Evolutionary conservation across 2,329 filamentous ascomycete genomes (phyloP).

Genomic region (Dactylonectria macrodidyma): DNA sequence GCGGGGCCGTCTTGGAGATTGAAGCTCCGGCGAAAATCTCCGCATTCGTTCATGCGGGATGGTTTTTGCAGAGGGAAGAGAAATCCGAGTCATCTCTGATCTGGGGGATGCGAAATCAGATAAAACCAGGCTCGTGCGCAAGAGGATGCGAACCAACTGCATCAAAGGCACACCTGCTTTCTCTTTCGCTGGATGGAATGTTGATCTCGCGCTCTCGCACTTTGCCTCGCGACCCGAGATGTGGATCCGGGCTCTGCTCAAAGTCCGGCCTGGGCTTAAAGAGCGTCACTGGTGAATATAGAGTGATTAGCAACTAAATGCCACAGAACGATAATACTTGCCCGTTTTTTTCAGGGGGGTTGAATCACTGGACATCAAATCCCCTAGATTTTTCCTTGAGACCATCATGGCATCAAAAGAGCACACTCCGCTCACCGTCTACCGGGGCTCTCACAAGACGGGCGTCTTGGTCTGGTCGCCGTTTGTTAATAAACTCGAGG

Average conservation of each 20-base stretch:
- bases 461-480: constrained; percentile 69
- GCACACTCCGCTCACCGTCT: constrained; percentile 53
- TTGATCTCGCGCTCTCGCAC: constrained; percentile 13
- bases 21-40: background rate
- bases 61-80: background rate
- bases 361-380: background rate
- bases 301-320: background rate
- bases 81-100: background rate
- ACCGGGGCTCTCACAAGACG: constrained; percentile 62
- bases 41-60: background rate
- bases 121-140: too few species aligned
- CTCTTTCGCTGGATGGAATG: background rate
- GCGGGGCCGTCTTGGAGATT: constrained; percentile 12
- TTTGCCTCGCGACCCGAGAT: constrained; percentile 19
- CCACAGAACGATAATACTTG: background rate
- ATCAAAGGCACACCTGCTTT: too few species aligned
- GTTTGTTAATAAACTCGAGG: constrained; percentile 74
- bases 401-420: constrained; percentile 16
- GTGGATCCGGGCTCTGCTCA: constrained; percentile 8
- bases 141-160: background rate
- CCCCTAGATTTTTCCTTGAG: background rate
- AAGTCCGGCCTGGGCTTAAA: constrained; percentile 25
- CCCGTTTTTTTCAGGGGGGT: too few species aligned
- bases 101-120: background rate
- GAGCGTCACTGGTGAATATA: background rate